Base-by-base conservation (phyloP, 192 early-diverging fungal genomes). In the Entophlyctis helioformis region DNA sequence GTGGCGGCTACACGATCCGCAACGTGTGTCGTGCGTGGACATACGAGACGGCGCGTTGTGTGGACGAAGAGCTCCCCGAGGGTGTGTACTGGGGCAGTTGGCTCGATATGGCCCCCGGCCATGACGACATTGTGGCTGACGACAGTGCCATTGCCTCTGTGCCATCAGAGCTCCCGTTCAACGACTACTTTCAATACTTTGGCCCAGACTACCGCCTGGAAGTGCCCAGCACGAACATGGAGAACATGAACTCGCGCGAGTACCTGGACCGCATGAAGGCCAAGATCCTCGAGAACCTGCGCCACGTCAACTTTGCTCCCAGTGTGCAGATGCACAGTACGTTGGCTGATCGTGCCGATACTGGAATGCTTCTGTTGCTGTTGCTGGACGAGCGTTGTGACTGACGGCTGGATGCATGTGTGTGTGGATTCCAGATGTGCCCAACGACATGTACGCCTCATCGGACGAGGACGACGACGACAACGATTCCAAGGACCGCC, bases 21-120 rank as follows among this genome's bases (percentile, higher is more conserved):
- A 91, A 99, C 66, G 87, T 90, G 2, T 87, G 91, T 4, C 64
- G 91, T 16, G 87, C 90, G 53, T 97, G 94, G 91, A 76, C 86
- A 18, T 94, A 90, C 46, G 83, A 97, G 54, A 97, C 96, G 0
- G 84, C 85, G 0, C 64, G 88, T 8, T 73, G 87, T 0, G 74
- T 91, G 11, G 85, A 79, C 15, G 60, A 85, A 54, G 68, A 75
- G 10, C 52, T 91, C 18, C 62, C 70, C n/a, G 72, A 81, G 42
- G 65, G 69, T 74, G 34, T n/a, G 42, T n/a, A n/a, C n/a, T n/a
- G n/a, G n/a, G n/a, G n/a, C 27, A 44, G 3, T 44, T 7, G 18
- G 29, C 23, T 12, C 15, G 15, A 15, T 46, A 18, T 25, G 20
- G 29, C 7, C 18, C 10, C 18, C 6, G 44, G 31, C 10, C 27